These are phyloP conservation scores for Serendipita indica DNA, from an alignment of 768 basidiomycete genomes.

Conservation along the genomic window DNA sequence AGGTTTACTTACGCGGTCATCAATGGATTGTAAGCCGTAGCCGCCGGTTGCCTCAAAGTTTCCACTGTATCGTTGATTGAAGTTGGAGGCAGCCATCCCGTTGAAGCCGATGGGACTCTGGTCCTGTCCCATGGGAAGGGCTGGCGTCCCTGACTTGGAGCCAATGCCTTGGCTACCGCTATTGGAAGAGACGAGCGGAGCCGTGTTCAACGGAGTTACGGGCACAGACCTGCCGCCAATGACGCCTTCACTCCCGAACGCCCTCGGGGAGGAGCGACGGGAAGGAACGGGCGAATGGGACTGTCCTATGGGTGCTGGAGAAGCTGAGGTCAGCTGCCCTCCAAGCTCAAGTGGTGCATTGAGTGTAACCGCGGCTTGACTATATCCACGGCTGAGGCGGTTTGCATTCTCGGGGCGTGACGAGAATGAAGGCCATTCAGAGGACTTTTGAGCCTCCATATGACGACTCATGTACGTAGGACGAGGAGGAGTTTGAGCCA, in stretches of 20 bases:
- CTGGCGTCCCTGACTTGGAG: slow-evolving; percentile 41
- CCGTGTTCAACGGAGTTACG: slow-evolving; percentile 53
- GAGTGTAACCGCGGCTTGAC: slow-evolving; percentile 28
- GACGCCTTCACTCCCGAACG: slow-evolving; percentile 29
- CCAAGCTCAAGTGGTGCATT: slow-evolving; percentile 22
- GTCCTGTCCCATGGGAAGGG: slow-evolving; percentile 37
- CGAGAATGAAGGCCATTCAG: slow-evolving; percentile 90
- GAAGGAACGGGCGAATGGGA: slow-evolving; percentile 42
- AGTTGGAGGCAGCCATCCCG: neutral
- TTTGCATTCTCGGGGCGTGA: slow-evolving; percentile 36
- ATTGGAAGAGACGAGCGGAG: slow-evolving; percentile 20
- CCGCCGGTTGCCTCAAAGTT: neutral
- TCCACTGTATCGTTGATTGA: slow-evolving; percentile 19
- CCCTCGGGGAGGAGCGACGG: slow-evolving; percentile 59
- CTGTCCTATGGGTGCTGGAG: slow-evolving; percentile 47
- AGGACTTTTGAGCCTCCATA: slow-evolving; percentile 53
- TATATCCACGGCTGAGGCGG: slow-evolving; percentile 30
- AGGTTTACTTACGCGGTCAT: neutral
- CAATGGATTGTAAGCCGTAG: neutral
- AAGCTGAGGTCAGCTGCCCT: slow-evolving; percentile 35
- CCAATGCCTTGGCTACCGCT: slow-evolving; percentile 18
- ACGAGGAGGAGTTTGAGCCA: slow-evolving; percentile 66
- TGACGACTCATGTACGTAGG: slow-evolving; percentile 39
- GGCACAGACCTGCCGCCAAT: slow-evolving; percentile 56
- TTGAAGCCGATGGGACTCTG: slow-evolving; percentile 47